Evolutionary conservation across 805 yeast species (phyloP), one percentile per base, ranked within the genome.

Genomic region (Schwanniomyces polymorphus): DNA sequence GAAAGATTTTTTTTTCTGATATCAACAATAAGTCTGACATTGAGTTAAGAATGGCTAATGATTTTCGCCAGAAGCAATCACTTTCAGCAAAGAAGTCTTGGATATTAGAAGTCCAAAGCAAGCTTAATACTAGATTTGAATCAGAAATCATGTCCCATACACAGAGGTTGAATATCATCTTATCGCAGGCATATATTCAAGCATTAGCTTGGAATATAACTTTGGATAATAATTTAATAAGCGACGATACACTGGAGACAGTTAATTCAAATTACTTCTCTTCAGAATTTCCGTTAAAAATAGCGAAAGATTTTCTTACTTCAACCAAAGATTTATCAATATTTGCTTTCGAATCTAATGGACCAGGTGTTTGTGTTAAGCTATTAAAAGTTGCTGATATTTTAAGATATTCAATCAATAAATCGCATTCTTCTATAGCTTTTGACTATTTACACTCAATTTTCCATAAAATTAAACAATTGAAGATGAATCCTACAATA

Each of bases 181-280:
- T 70, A 14, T 63, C 71, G 25, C 64, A 67, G 45, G 61, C 63
- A 38, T 71, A 75, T 75, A 66, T 71, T 60, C 60, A 60, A 42
- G 57, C 72, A 1, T 56, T 71, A 27, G 65, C 71, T 0, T 71
- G 76, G 74, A 64, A 65, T 44, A 54, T 68, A 25, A 54, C 72
- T 8, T 50, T 58, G 41, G 60, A 64, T 34, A 62, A 61, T 43
- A 64, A 65, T 4, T 49, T 66, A 31, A 54, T 69, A 23, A 47
- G 52, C 17, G 54, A 33, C 49, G 48, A 21, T 45, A 46, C 7
- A 40, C 53, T 27, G 33, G 33, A 4, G 33, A 41, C 52, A 25
- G 53, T 33, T 3, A 58, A 59, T 8, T 58, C 57, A 25, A 51
- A 51, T 33, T 58, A 67, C 43, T 57, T 71, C 29, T 51, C 59